Base-by-base conservation (phyloP, 176 grass and related monocot species). In the barley (Hordeum vulgare) region DNA sequence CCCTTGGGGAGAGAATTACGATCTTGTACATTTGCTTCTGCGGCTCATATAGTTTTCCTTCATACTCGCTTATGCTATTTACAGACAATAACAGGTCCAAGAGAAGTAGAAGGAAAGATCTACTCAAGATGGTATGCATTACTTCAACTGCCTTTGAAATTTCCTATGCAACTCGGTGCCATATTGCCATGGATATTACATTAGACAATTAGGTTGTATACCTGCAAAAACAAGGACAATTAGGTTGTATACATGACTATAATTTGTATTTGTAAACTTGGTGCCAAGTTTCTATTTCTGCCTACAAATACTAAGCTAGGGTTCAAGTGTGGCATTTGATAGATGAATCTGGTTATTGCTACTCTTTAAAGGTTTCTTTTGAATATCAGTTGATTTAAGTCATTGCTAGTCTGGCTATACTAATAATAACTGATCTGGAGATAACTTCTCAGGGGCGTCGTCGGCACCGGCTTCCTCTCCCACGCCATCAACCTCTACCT, bases 121-220 rank as follows among this genome's bases (percentile, higher is more conserved):
- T 24, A 31, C 21, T 21, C 4, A 87, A 84, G 61, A 90, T 90
- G 89, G 89, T 87, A 87, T 68, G 47, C 44, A 44, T 77, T 65
- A 71, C 33, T 17, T 61, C n/a, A 8, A 18, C 18, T 26, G 3
- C 10, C 28, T 26, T 81, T 59, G 47, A 31, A 79, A 20, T 80
- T 49, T 53, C 24, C 34, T 72, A 11, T n/a, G n/a, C n/a, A n/a
- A n/a, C n/a, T n/a, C n/a, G n/a, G n/a, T n/a, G n/a, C n/a, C n/a
- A n/a, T n/a, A n/a, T n/a, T n/a, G n/a, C n/a, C n/a, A n/a, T n/a
- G n/a, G n/a, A n/a, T n/a, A n/a, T n/a, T n/a, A n/a, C n/a, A n/a
- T n/a, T n/a, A n/a, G n/a, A n/a, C n/a, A n/a, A n/a, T n/a, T n/a
- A n/a, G n/a, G n/a, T n/a, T n/a, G n/a, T n/a, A n/a, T n/a, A n/a